Conservation (phyloP, 2,329 filamentous ascomycete species). For the Apiospora aurea region DNA sequence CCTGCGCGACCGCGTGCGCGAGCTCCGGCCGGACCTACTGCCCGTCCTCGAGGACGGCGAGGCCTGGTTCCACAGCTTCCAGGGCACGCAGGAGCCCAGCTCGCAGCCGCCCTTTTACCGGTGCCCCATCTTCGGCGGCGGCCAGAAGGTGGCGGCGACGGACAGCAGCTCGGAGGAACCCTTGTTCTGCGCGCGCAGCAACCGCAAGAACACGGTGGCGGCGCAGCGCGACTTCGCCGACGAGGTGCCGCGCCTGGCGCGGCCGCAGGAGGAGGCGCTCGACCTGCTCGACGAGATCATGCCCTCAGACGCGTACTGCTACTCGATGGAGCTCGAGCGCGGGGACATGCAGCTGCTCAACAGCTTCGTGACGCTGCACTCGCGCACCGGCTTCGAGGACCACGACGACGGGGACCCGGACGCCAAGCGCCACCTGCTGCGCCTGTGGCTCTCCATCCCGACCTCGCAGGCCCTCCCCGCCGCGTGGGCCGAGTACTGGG, state of each 20-base stretch:
- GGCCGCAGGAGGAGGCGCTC: constrained; percentile 26
- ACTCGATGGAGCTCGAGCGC: constrained; percentile 29
- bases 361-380: constrained; percentile 31
- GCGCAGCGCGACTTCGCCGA: constrained; percentile 29
- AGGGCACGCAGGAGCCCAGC: constrained; percentile 26
- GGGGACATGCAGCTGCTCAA: constrained; percentile 31
- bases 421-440: constrained; percentile 30
- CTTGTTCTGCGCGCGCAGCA: constrained; percentile 28
- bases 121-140: constrained; percentile 27
- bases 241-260: constrained; percentile 26
- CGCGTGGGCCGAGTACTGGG: constrained; percentile 30
- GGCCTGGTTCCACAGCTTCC: constrained; percentile 30
- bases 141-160: not conserved
- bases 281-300: constrained; percentile 28
- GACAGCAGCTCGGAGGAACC: not conserved
- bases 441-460: constrained; percentile 29
- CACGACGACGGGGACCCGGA: constrained; percentile 24
- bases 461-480: constrained; percentile 26
- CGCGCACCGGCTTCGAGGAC: constrained; percentile 28
- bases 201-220: constrained; percentile 28
- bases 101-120: constrained; percentile 29
- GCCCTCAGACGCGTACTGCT: constrained; percentile 29
- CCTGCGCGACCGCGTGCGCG: constrained; percentile 27
- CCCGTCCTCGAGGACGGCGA: constrained; percentile 26
- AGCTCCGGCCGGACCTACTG: constrained; percentile 28